phyloP scores from a whole-genome alignment of 2,329 filamentous ascomycete genomes.

The Epichloe glyceriae region DNA sequence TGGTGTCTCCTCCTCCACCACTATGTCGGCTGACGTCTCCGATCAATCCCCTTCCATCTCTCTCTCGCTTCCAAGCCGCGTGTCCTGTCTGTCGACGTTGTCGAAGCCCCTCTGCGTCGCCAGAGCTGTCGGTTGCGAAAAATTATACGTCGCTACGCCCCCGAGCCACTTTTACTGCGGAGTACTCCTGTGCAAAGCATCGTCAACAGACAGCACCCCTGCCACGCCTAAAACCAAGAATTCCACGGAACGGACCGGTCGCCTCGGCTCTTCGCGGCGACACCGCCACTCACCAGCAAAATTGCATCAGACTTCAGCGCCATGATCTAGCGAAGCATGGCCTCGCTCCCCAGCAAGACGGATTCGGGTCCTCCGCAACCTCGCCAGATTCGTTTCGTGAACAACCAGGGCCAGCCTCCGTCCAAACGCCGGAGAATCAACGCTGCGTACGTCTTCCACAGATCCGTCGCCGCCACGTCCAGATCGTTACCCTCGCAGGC shows the following conservation, averaged over 20 bases:
- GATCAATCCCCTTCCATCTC: background rate
- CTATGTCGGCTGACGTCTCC: conserved; percentile 7
- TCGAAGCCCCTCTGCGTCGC: background rate
- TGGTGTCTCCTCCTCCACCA: background rate
- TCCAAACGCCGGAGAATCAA: conserved; percentile 68
- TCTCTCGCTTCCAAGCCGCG: background rate
- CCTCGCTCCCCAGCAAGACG: conserved; percentile 29
- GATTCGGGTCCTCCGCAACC: conserved; percentile 29
- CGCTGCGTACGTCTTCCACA: conserved; percentile 48
- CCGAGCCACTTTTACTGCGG: background rate
- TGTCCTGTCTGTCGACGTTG: background rate
- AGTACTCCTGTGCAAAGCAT: background rate
- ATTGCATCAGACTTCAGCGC: conserved; percentile 10
- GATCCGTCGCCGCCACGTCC: background rate
- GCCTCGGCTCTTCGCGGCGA: background rate
- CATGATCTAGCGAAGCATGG: conserved; percentile 30
- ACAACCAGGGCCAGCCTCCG: conserved; percentile 68
- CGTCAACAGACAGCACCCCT: background rate
- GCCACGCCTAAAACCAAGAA: background rate
- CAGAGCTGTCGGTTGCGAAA: background rate
- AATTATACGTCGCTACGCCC: background rate
- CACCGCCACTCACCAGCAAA: background rate
- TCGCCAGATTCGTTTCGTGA: conserved; percentile 62
- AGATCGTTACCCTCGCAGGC: background rate
- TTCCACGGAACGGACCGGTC: background rate